A percentile compares a stretch with the other conserved stretches of the same genome.
Conservation (phyloP, 768 basidiomycete species). For the Pleurotus salmoneostramineus region DNA sequence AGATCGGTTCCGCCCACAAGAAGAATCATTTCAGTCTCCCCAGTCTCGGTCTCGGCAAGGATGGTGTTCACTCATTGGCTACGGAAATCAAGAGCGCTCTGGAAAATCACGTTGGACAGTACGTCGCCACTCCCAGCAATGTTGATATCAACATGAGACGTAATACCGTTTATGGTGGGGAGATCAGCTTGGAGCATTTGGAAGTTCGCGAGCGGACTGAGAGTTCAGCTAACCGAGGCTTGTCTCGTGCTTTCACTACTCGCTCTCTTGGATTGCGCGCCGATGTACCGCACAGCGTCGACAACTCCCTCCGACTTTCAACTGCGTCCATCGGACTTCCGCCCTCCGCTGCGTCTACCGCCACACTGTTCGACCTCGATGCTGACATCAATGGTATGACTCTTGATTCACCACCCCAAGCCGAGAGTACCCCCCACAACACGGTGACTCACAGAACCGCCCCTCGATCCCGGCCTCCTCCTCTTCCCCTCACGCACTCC, state of each 20-base stretch:
- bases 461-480: slow-evolving; percentile 25
- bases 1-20: slow-evolving; percentile 52
- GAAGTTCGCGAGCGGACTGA: slow-evolving; percentile 18
- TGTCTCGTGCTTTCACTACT: slow-evolving; percentile 36
- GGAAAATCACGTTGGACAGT: slow-evolving; percentile 36
- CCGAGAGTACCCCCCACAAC: slow-evolving; percentile 65
- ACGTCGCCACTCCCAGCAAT: slow-evolving; percentile 34
- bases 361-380: slow-evolving; percentile 57
- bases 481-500: slow-evolving; percentile 28
- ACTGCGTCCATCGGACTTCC: slow-evolving; percentile 34
- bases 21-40: slow-evolving; percentile 65
- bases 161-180: slow-evolving; percentile 46
- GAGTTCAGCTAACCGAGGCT: slow-evolving; percentile 10
- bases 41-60: slow-evolving; percentile 62
- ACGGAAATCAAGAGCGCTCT: slow-evolving; percentile 51
- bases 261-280: slow-evolving; percentile 43
- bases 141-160: slow-evolving; percentile 34
- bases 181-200: slow-evolving; percentile 33
- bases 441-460: slow-evolving; percentile 31
- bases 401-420: slow-evolving; percentile 41
- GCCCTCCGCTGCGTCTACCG: slow-evolving; percentile 58
- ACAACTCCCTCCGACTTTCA: slow-evolving; percentile 47
- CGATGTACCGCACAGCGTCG: slow-evolving; percentile 45
- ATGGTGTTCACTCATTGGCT: slow-evolving; percentile 46
- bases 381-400: slow-evolving; percentile 19